Percentiles rank a stretch among this genome's conserved stretches.
phyloP scores from a whole-genome alignment of 139 green algal species.

The Picochlorum sp. region DNA sequence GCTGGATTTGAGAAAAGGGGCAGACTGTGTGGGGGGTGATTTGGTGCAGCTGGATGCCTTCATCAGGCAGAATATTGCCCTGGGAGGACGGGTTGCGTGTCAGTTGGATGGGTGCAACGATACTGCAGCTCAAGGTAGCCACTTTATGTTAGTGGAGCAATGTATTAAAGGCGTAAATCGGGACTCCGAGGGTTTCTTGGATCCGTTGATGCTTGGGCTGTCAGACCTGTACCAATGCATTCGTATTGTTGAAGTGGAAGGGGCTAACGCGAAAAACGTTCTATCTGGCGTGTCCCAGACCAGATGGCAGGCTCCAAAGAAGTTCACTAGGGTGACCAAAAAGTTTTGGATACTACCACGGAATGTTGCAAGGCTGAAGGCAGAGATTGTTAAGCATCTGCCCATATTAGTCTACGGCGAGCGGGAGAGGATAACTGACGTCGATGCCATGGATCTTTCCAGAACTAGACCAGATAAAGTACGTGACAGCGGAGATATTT shows the following conservation, averaged over 20 bases:
- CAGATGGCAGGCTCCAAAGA: slow-evolving; percentile 23
- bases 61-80: slow-evolving; percentile 17
- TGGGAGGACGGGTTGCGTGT: slow-evolving; percentile 11
- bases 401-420: slow-evolving; percentile 68
- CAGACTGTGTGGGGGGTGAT: background rate
- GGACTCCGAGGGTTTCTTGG: background rate
- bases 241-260: background rate
- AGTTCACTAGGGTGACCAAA: slow-evolving; percentile 51
- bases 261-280: background rate
- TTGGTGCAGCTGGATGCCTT: slow-evolving; percentile 21
- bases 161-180: background rate
- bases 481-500: slow-evolving; percentile 5
- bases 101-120: background rate
- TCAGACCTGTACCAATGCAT: slow-evolving; percentile 23
- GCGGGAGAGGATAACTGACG: slow-evolving; percentile 9
- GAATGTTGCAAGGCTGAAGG: slow-evolving; percentile 51
- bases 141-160: background rate
- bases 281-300: background rate
- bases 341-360: slow-evolving; percentile 69
- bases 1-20: too few relatives aligned
- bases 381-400: slow-evolving; percentile 51
- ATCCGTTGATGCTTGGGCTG: slow-evolving; percentile 24
- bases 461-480: background rate
- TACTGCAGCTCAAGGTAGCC: background rate
- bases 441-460: background rate